Evolutionary conservation across 768 basidiomycete genomes (phyloP), one percentile per base, ranked within the genome.

Genomic region (Rubroboletus pulcherrimus): DNA sequence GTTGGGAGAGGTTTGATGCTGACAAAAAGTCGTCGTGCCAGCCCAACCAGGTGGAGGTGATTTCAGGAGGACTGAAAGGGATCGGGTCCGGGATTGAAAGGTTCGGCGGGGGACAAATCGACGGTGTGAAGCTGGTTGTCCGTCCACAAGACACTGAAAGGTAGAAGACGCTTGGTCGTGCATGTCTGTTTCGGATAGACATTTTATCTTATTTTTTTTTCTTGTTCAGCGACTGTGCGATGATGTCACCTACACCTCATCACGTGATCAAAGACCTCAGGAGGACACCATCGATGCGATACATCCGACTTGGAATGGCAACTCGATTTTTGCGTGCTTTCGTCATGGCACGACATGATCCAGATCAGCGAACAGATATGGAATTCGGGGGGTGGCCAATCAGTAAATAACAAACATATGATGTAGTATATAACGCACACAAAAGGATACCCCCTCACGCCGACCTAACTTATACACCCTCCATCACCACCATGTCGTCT

Each of bases 51-150:
- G 69, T 75, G 10, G 76, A 80, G 51, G 61, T 75, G 15, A 51
- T 82, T 12, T 65, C 72, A 0, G 69, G 70, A 12, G 81, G 81
- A 8, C 64, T 82, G 24, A 68, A 63, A 31, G 79, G 74, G 11
- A 75, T 82, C 42, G 61, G 64, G 34, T 65, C 65, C 12, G 82
- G 75, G 9, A 61, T 83, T 46, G 68, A 73, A 62, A 69, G 74
- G 43, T 61, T 82, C 62, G 66, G 74, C 55, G 66, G 69, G 4
- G 71, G 73, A 33, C 63, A 74, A 57, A 73, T 81, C 17, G 78
- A 77, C 44, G 77, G 76, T 4, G 63, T 72, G 26, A 81, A 81
- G 62, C 61, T 81, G 37, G 70, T 81, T 49, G 71, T 66, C 53
- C 71, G 61, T 46, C 79, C 79, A 8, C 73, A 75, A 62, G 78